These are phyloP conservation scores for Fusarium nematophilum DNA, from an alignment of 2,329 filamentous ascomycete genomes.

Conservation along the genomic window DNA sequence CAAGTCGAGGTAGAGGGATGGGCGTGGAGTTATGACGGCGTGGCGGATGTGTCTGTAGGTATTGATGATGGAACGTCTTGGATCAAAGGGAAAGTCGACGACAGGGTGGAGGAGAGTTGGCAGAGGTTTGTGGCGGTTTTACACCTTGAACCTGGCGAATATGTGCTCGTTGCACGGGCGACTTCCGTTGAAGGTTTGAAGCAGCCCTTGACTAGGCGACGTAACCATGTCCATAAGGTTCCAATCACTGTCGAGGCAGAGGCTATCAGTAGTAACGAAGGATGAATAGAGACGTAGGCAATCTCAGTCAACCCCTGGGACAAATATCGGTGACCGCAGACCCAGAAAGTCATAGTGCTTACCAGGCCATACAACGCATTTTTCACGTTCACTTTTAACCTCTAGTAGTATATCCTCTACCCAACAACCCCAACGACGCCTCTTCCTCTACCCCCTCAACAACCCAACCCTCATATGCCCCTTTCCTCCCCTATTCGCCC, in stretches of 20 bases:
- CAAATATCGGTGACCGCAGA: too few species aligned
- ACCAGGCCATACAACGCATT: too few species aligned
- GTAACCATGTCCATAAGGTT: constrained; percentile 2
- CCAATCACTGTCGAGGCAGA: neutral
- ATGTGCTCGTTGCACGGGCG: neutral
- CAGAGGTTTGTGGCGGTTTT: neutral
- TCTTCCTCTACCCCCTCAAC: neutral
- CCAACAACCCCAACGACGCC: too few species aligned
- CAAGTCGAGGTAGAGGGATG: neutral
- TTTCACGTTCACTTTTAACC: too few species aligned
- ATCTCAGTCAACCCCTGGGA: too few species aligned
- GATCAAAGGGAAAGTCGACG: neutral
- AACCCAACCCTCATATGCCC: constrained; percentile 34
- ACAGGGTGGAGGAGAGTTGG: neutral
- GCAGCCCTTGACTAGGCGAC: neutral
- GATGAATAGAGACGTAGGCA: too few species aligned
- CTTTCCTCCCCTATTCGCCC: constrained; percentile 20
- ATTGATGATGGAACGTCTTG: neutral
- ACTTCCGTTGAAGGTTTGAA: neutral
- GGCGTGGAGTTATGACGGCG: constrained; percentile 8
- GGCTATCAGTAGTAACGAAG: too few species aligned
- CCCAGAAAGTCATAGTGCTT: too few species aligned
- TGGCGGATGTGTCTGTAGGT: neutral
- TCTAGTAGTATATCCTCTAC: too few species aligned
- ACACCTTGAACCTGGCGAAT: neutral